Conservation (phyloP, 228 moss, liverwort and hornwort genomes). For the Sphagnum magellanicum region DNA sequence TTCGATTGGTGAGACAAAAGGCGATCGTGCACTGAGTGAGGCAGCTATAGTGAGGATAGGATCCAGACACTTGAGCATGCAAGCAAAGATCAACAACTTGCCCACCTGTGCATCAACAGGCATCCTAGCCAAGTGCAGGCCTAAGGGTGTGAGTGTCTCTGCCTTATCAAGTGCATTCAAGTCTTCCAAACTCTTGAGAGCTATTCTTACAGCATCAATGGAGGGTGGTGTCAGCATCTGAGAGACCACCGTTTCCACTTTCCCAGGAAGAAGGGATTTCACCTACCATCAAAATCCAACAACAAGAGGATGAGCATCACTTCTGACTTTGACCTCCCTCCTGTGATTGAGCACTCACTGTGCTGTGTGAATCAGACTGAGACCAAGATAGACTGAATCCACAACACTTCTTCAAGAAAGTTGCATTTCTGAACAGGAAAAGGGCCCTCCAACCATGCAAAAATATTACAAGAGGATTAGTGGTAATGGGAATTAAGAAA, state of each 20-base stretch:
- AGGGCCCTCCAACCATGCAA: no score
- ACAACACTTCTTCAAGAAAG: no score
- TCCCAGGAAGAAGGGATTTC: constrained; percentile 54
- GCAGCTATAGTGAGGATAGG: constrained; percentile 55
- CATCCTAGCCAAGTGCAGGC: constrained; percentile 63
- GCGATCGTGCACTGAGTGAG: constrained; percentile 50
- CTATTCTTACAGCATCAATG: constrained; percentile 39
- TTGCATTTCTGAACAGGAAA: no score
- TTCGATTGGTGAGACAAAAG: constrained; percentile 46
- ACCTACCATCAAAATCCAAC: constrained; percentile 25
- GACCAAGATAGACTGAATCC: no score
- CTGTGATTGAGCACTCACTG: no score
- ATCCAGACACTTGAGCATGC: constrained; percentile 55
- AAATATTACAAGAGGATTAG: no score
- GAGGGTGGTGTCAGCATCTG: constrained; percentile 66
- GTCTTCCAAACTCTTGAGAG: constrained; percentile 62
- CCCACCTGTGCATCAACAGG: constrained; percentile 57
- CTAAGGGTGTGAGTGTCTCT: constrained; percentile 65
- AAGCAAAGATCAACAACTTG: constrained; percentile 58
- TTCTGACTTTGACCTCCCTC: no score
- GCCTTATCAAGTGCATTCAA: constrained; percentile 56
- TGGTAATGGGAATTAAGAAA: no score
- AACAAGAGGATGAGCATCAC: no score
- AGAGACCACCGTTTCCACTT: constrained; percentile 46
- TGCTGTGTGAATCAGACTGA: no score